Percentiles rank a stretch among this genome's conserved stretches.
These are phyloP conservation scores for Deinandra increscens DNA, from an alignment of 129 eudicot genomes.

Conservation along the genomic window DNA sequence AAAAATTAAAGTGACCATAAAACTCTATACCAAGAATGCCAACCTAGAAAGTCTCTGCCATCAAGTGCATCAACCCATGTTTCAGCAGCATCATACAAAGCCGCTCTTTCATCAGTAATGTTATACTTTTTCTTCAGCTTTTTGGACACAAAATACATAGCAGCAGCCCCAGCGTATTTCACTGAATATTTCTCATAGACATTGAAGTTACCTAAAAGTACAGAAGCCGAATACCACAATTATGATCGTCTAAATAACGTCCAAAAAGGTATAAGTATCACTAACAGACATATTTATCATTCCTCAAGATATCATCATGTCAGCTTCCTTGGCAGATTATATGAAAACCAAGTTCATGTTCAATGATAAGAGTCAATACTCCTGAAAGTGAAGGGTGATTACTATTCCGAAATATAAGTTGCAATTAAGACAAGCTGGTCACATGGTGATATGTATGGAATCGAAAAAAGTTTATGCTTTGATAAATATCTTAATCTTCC, in stretches of 20 bases:
- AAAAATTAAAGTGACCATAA: too few relatives aligned
- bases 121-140: constrained; percentile 49
- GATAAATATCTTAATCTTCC: too few relatives aligned
- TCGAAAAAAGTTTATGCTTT: too few relatives aligned
- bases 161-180: constrained; percentile 56
- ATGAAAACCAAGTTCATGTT: too few relatives aligned
- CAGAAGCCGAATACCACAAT: constrained; percentile 8
- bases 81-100: constrained; percentile 56
- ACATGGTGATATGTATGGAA: too few relatives aligned
- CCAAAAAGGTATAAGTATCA: background rate
- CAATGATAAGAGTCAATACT: too few relatives aligned
- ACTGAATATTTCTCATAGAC: constrained; percentile 33
- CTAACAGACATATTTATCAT: background rate
- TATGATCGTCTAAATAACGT: background rate
- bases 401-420: too few relatives aligned
- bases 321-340: too few relatives aligned
- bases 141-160: constrained; percentile 57
- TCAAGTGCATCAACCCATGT: constrained; percentile 56
- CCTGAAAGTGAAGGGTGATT: too few relatives aligned
- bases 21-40: background rate
- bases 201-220: constrained; percentile 32
- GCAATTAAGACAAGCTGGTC: too few relatives aligned
- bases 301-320: too few relatives aligned
- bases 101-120: constrained; percentile 49
- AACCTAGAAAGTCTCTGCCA: constrained; percentile 52